These are phyloP conservation scores for Coccinonectria pachysandricola DNA, from an alignment of 2,329 filamentous ascomycete genomes.

Conservation along the genomic window DNA sequence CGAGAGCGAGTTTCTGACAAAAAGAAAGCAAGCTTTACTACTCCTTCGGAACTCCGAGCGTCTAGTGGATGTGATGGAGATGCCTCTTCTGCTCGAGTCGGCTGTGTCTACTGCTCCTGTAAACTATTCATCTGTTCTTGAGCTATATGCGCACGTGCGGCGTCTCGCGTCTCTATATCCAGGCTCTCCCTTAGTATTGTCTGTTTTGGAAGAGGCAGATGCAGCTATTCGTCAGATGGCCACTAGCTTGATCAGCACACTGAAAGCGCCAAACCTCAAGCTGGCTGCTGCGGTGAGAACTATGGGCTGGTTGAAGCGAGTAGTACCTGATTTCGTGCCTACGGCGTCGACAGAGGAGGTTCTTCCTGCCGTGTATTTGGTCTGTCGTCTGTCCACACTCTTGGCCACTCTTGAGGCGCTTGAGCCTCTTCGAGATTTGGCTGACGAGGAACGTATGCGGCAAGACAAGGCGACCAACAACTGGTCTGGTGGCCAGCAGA, in stretches of 20 bases:
- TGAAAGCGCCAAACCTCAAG: slow-evolving; percentile 72
- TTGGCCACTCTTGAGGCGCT: slow-evolving; percentile 71
- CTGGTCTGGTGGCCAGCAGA: slow-evolving; percentile 75
- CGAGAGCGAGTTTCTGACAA: slow-evolving; percentile 58
- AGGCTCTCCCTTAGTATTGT: slow-evolving; percentile 61
- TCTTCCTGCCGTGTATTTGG: slow-evolving; percentile 74
- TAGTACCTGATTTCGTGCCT: slow-evolving; percentile 62
- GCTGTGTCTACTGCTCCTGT: slow-evolving; percentile 56
- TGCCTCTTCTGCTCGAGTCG: slow-evolving; percentile 76
- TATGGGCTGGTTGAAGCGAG: slow-evolving; percentile 79
- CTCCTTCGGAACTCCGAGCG: slow-evolving; percentile 81
- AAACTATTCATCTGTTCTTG: slow-evolving; percentile 81
- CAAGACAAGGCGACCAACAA: slow-evolving; percentile 31
- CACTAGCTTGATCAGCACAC: slow-evolving; percentile 65
- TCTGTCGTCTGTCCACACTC: slow-evolving; percentile 74
- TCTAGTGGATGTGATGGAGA: slow-evolving; percentile 79
- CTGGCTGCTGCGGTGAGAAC: slow-evolving; percentile 84
- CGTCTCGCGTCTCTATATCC: slow-evolving; percentile 76
- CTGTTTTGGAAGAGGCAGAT: slow-evolving; percentile 69
- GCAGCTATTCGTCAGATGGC: slow-evolving; percentile 83
- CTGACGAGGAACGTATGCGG: slow-evolving; percentile 66
- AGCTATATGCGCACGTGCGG: slow-evolving; percentile 88
- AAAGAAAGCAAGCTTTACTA: slow-evolving; percentile 69
- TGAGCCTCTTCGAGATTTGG: slow-evolving; percentile 75
- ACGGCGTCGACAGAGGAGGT: slow-evolving; percentile 45